These are phyloP conservation scores for Grosmannia huntii DNA, from an alignment of 2,329 filamentous ascomycete species.

Conservation along the genomic window DNA sequence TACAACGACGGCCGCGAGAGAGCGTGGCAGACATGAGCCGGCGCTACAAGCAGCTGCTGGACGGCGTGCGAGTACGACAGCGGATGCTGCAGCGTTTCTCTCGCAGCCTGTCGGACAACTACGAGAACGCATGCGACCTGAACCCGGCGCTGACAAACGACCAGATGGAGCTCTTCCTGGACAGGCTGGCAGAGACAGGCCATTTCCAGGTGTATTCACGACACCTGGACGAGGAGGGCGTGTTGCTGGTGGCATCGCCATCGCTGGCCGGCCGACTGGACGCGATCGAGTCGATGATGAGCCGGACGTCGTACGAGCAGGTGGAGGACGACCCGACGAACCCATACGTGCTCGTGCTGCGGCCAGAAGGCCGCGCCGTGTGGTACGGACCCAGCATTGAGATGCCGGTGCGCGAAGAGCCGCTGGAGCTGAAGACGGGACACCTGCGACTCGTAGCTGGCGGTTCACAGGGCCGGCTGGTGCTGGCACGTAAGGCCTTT, in stretches of 20 bases:
- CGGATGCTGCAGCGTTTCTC: conserved; percentile 95
- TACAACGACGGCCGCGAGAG: conserved; percentile 75
- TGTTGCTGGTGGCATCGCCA: conserved; percentile 77
- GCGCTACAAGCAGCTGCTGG: conserved; percentile 86
- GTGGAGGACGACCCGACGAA: conserved; percentile 60
- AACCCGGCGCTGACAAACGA: conserved; percentile 61
- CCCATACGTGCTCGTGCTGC: conserved; percentile 74
- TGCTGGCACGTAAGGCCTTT: conserved; percentile 68
- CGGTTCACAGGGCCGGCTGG: conserved; percentile 65
- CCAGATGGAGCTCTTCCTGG: conserved; percentile 62
- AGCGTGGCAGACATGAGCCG: conserved; percentile 84
- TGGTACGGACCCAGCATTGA: conserved; percentile 74
- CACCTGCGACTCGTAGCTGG: conserved; percentile 81
- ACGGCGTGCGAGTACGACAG: conserved; percentile 91
- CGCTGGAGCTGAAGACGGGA: conserved; percentile 74
- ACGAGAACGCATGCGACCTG: conserved; percentile 94
- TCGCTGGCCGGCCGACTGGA: conserved; percentile 61
- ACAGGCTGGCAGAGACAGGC: conserved; percentile 65
- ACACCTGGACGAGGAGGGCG: conserved; percentile 51
- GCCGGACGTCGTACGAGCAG: conserved; percentile 46
- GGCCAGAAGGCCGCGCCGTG: conserved; percentile 62
- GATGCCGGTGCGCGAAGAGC: conserved; percentile 61
- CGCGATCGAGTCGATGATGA: conserved; percentile 76
- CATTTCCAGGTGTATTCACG: conserved; percentile 67
- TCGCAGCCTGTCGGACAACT: conserved; percentile 77